Conservation (phyloP, 352 stramenopile species). For the Pythium chondricola region DNA sequence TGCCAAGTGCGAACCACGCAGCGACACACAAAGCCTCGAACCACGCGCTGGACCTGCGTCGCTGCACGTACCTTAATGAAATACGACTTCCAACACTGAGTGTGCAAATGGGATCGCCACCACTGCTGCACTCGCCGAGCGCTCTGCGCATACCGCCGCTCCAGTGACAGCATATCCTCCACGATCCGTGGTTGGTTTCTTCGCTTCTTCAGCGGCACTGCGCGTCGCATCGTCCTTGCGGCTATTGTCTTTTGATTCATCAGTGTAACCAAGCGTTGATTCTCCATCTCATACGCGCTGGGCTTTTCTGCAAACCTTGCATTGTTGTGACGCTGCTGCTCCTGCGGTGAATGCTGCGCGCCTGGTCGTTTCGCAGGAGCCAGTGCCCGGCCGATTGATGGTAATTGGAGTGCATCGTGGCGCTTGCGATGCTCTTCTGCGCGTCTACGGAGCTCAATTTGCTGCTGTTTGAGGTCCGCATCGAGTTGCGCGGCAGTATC, state of each 20-base stretch:
- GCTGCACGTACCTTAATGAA: conserved; percentile 31
- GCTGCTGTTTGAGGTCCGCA: conserved; percentile 41
- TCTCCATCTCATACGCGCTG: conserved; percentile 58
- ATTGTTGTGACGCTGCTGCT: conserved; percentile 24
- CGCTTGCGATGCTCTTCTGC: conserved; percentile 15
- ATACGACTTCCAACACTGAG: conserved; percentile 40
- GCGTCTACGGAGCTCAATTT: too few species aligned
- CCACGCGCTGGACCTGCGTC: conserved; percentile 49
- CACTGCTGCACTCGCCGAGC: conserved; percentile 46
- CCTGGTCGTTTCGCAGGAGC: too few species aligned
- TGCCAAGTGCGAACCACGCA: conserved; percentile 47
- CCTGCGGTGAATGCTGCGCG: conserved; percentile 13
- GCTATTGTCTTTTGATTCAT: conserved; percentile 4
- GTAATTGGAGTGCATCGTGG: not conserved
- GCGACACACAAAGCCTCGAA: conserved; percentile 46
- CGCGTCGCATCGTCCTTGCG: too few species aligned
- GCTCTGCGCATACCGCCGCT: conserved; percentile 44
- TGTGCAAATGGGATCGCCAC: conserved; percentile 39
- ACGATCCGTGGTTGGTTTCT: conserved; percentile 50
- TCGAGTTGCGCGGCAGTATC: conserved; percentile 37
- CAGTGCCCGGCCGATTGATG: too few species aligned
- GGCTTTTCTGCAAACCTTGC: conserved; percentile 3
- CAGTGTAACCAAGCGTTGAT: conserved; percentile 34
- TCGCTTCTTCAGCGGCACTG: conserved; percentile 14
- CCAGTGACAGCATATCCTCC: conserved; percentile 64